phyloP scores from a whole-genome alignment of 1,284 basidiomycete genomes.

The Ustilago trichophora region DNA sequence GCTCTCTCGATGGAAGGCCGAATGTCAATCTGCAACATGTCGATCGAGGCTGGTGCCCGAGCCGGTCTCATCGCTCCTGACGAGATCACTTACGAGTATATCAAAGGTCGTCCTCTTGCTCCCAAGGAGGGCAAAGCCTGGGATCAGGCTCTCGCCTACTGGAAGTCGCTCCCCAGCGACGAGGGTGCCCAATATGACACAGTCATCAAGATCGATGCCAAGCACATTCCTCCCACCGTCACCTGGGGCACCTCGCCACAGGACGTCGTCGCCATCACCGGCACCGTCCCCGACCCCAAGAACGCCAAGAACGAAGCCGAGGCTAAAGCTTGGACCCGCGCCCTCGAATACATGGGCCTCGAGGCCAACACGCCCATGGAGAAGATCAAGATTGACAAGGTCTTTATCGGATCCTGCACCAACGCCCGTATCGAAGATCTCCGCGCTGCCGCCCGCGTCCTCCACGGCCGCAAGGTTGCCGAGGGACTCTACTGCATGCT shows the following conservation, averaged over 20 bases:
- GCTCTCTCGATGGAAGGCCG: constrained; percentile 63
- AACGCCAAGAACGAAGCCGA: constrained; percentile 56
- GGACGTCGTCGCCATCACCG: constrained; percentile 63
- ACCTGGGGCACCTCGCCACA: constrained; percentile 65
- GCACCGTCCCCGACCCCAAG: constrained; percentile 59
- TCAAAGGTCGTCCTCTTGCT: constrained; percentile 62
- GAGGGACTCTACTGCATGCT: constrained; percentile 62
- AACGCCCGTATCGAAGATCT: constrained; percentile 66
- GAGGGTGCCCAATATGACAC: constrained; percentile 61
- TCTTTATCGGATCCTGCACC: constrained; percentile 66
- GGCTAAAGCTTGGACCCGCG: constrained; percentile 48
- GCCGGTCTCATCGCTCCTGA: constrained; percentile 66
- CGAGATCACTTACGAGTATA: constrained; percentile 63
- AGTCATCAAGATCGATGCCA: constrained; percentile 59
- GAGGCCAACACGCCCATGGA: constrained; percentile 60
- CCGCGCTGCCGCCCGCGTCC: constrained; percentile 60
- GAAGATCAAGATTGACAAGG: constrained; percentile 65
- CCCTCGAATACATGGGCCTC: constrained; percentile 66
- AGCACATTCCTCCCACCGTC: constrained; percentile 63
- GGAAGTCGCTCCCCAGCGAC: constrained; percentile 62
- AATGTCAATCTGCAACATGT: constrained; percentile 67
- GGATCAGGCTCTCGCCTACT: constrained; percentile 62
- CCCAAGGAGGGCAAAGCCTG: constrained; percentile 58
- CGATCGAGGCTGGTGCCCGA: constrained; percentile 65
- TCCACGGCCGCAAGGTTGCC: constrained; percentile 62